Evolutionary conservation across 495 filamentous ascomycete genomes (phyloP), one percentile per base, ranked within the genome.

Genomic region (Acidomyces sp.): DNA sequence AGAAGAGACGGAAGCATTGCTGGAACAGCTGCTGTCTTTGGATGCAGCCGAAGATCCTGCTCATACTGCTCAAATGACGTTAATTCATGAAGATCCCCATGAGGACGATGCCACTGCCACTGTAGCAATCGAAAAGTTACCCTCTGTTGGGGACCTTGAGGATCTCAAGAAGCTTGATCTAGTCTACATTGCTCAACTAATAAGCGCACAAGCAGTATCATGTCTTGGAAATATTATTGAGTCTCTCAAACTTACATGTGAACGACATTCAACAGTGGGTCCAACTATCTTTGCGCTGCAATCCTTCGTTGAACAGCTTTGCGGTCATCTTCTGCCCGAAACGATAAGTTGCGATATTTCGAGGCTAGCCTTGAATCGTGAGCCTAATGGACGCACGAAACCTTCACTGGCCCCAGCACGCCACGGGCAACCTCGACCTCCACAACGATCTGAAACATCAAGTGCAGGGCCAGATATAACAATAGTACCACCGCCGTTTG

Each of bases 401-500:
- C 5, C 31, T 2, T 12, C 40, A 27, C 2, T 15, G 11, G 2
- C 28, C 10, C 13, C 34, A 6, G 11, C 27, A 4, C 46, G 20
- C 12, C 33, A 17, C 4, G 39, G 46, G 11, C 33, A 40, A 21
- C 42, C 28, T 18, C 48, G 48, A 10, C 43, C 37, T 6, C 34
- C 48, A 15, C 31, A 31, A 6, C 46, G 39, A 6, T n/a, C 25
- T 12, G 38, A 43, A 6, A 42, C 24, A 19, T 16, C 35, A 13
- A 28, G 23, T 10, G 29, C 32, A 13, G 46, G 41, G 1, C 38
- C 47, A 4, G 39, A 51, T 30, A 59, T 66, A 30, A 60, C 62
- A 36, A 53, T 43, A 10, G 45, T 71, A 20, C 61, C 66, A 6
- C 65, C 73, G 3, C 84, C 84, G 2, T 79, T 86, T 54, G 54